phyloP scores from a whole-genome alignment of 352 stramenopile genomes.

The Phytophthora sojae region DNA sequence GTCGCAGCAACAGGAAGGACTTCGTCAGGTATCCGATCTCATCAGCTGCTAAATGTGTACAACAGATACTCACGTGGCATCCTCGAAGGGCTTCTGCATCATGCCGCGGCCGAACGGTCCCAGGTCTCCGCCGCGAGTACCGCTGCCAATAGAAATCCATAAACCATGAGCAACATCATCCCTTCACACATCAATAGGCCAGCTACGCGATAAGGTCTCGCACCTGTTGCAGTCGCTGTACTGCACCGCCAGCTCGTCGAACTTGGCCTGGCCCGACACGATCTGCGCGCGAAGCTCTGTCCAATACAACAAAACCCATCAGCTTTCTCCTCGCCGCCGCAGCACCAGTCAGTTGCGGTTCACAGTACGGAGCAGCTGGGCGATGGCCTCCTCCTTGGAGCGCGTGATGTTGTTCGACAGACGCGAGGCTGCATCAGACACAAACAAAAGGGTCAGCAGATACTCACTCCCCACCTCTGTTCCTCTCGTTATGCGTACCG shows the following conservation, averaged over 20 bases:
- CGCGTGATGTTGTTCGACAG: slow-evolving; percentile 93
- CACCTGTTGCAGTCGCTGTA: slow-evolving; percentile 87
- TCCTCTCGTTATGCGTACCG: slow-evolving; percentile 35
- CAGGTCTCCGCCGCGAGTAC: slow-evolving; percentile 90
- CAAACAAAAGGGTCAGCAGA: slow-evolving; percentile 2
- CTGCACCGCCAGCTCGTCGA: slow-evolving; percentile 81
- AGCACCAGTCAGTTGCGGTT: neutral
- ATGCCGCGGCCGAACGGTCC: slow-evolving; percentile 87
- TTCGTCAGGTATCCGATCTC: neutral
- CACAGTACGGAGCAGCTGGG: slow-evolving; percentile 70
- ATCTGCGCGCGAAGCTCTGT: slow-evolving; percentile 83
- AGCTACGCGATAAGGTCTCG: neutral
- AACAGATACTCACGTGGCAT: slow-evolving; percentile 63
- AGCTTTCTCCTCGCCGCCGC: neutral
- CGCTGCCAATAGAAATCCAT: slow-evolving; percentile 35
- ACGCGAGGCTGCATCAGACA: slow-evolving; percentile 61
- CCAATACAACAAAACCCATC: neutral
- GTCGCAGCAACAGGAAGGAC: slow-evolving; percentile 1
- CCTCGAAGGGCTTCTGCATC: slow-evolving; percentile 95
- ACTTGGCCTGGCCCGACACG: slow-evolving; percentile 76
- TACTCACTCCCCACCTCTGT: neutral
- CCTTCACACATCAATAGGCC: neutral
- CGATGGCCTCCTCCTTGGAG: slow-evolving; percentile 92
- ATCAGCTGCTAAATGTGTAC: neutral
- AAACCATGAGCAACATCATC: neutral